These are phyloP conservation scores for Aspergillus homomorphus DNA, from an alignment of 495 filamentous ascomycete genomes.

Conservation along the genomic window DNA sequence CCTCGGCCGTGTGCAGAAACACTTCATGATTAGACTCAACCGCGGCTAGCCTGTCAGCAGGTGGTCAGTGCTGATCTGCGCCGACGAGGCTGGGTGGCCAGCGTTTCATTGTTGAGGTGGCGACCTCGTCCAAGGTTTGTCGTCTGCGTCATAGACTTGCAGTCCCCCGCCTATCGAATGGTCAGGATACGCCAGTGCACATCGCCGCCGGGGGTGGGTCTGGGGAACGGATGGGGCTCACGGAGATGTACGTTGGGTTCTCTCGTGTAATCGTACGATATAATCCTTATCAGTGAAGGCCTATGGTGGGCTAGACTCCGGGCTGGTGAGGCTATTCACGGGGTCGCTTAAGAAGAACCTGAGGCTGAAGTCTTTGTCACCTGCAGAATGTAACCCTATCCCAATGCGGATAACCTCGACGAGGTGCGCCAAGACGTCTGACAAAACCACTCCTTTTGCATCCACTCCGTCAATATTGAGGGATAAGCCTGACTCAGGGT, in stretches of 20 bases:
- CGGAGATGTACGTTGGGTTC: neutral
- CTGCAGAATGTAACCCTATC: neutral
- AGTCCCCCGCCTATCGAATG: neutral
- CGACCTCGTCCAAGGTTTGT: neutral
- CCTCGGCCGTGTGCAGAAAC: neutral
- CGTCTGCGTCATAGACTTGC: conserved; percentile 6
- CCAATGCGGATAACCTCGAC: neutral
- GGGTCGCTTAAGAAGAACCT: too few species aligned
- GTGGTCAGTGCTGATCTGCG: neutral
- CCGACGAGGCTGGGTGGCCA: neutral
- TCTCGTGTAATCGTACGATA: neutral
- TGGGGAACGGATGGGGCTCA: neutral
- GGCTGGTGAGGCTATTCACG: neutral
- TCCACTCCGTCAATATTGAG: neutral
- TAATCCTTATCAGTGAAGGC: neutral
- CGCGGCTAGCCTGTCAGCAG: neutral
- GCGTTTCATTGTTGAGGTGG: neutral
- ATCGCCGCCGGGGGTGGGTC: too few species aligned
- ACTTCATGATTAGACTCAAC: neutral
- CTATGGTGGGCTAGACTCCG: neutral
- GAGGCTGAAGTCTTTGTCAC: neutral
- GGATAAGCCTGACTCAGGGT: neutral
- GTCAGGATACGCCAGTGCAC: too few species aligned
- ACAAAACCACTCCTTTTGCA: neutral
- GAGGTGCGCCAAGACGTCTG: neutral